Conservation (phyloP, 2,329 filamentous ascomycete genomes). For the Venturia aucupariae region DNA sequence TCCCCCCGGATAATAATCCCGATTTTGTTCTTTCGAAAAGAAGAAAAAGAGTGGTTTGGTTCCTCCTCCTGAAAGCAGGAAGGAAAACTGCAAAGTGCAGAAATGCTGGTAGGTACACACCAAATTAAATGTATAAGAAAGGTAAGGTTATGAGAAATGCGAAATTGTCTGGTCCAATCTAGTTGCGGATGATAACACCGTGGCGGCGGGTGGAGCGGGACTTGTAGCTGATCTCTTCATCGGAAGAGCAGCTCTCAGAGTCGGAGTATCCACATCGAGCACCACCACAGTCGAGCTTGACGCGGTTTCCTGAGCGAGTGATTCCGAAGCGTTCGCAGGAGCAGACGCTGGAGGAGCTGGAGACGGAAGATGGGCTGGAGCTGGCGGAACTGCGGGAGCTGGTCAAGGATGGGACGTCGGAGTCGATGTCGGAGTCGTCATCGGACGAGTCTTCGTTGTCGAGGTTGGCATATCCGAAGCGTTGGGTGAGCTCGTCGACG, state of each 20-base stretch:
- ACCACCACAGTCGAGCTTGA: constrained; percentile 94
- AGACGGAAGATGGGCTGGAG: constrained; percentile 59
- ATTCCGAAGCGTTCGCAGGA: constrained; percentile 95
- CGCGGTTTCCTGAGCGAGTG: constrained; percentile 81
- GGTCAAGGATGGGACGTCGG: constrained; percentile 64
- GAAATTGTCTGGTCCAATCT: constrained; percentile 6
- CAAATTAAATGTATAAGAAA: constrained; percentile 2
- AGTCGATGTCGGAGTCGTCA: constrained; percentile 50
- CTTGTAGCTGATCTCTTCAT: constrained; percentile 51
- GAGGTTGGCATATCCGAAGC: constrained; percentile 56
- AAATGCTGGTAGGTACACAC: not conserved
- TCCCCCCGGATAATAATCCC: constrained; percentile 1
- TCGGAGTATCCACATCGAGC: constrained; percentile 75
- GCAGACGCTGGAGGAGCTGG: constrained; percentile 52
- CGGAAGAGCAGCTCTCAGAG: constrained; percentile 61
- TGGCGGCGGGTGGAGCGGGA: constrained; percentile 39
- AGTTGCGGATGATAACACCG: constrained; percentile 32
- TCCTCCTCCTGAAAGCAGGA: constrained; percentile 2
- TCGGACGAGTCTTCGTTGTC: constrained; percentile 52
- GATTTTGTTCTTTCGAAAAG: not conserved
- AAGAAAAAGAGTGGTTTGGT: not conserved
- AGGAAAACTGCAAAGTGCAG: constrained; percentile 1
- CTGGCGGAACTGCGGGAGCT: constrained; percentile 68
- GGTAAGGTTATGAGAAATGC: constrained; percentile 4
- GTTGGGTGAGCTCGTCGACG: constrained; percentile 69